A percentile compares a stretch with the other conserved stretches of the same genome.
These are phyloP conservation scores for Adansonia grandidieri DNA, from an alignment of 441 rosid genomes.

Conservation along the genomic window DNA sequence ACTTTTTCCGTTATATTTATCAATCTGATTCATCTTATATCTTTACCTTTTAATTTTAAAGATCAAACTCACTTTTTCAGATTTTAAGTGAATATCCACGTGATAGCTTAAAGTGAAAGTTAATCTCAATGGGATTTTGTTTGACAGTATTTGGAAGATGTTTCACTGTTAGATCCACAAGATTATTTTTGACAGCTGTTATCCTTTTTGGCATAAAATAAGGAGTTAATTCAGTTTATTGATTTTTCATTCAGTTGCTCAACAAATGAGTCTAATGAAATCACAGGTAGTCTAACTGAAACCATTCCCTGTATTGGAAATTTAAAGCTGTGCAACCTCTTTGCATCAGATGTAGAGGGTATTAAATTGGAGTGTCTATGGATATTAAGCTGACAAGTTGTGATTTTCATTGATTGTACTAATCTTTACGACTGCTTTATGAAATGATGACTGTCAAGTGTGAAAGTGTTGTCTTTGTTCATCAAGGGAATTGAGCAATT, in stretches of 20 bases:
- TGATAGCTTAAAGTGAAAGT: neutral
- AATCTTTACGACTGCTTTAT: slow-evolving; percentile 7
- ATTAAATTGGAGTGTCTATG: neutral
- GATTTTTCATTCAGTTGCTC: neutral
- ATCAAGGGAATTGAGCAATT: slow-evolving; percentile 80
- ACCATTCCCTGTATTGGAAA: neutral
- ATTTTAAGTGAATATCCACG: neutral
- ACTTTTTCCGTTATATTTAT: slow-evolving; percentile 3
- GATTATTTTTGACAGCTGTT: neutral
- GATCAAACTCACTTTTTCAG: neutral
- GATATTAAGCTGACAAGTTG: neutral
- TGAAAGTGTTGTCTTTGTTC: slow-evolving; percentile 37
- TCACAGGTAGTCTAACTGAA: slow-evolving; percentile 4
- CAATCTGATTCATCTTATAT: slow-evolving; percentile 1
- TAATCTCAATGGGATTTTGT: slow-evolving; percentile 6
- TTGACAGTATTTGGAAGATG: neutral
- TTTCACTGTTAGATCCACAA: neutral
- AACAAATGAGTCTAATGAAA: neutral
- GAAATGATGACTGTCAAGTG: slow-evolving; percentile 3
- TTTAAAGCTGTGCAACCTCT: neutral
- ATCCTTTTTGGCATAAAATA: neutral
- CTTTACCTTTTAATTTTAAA: slow-evolving; percentile 5
- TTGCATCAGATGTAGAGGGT: neutral
- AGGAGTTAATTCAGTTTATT: neutral
- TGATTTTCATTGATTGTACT: slow-evolving; percentile 7